phyloP scores from a whole-genome alignment of 1,284 basidiomycete genomes.

The Moesziomyces sp. region DNA sequence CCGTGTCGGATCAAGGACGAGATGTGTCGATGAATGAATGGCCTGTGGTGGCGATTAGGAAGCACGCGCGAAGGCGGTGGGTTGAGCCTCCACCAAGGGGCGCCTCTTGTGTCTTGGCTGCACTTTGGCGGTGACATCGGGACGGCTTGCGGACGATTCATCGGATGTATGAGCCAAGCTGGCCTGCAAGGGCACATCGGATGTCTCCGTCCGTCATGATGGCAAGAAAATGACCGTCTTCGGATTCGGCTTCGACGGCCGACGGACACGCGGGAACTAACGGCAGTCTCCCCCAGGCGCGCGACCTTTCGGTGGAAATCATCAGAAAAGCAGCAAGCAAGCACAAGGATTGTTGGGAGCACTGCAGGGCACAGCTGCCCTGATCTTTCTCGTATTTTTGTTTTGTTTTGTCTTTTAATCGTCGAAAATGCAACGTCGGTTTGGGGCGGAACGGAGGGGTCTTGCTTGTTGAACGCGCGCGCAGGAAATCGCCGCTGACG shows the following conservation, averaged over 20 bases:
- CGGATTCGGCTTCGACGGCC: constrained; percentile 38
- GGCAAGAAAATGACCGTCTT: neutral
- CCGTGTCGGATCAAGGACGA: too few species aligned
- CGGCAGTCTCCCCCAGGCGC: constrained; percentile 1
- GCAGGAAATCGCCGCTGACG: too few species aligned
- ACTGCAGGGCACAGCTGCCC: neutral
- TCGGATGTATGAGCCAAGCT: too few species aligned
- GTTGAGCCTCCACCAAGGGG: too few species aligned
- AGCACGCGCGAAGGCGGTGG: too few species aligned
- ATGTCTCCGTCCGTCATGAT: constrained; percentile 16
- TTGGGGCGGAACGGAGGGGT: neutral
- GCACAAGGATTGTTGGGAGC: constrained; percentile 9
- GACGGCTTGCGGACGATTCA: too few species aligned
- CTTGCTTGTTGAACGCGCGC: too few species aligned
- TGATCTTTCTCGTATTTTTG: neutral
- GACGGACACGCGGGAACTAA: constrained; percentile 3
- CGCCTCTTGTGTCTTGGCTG: too few species aligned
- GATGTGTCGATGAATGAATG: too few species aligned
- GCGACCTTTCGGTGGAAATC: too few species aligned
- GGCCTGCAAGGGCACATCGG: constrained; percentile 1
- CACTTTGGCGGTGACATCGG: too few species aligned
- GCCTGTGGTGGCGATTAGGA: too few species aligned
- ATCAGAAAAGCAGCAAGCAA: neutral
- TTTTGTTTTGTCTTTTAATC: neutral
- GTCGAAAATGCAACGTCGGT: neutral